Conservation (phyloP, 2,329 filamentous ascomycete genomes). For the Curvularia eragrostidis region DNA sequence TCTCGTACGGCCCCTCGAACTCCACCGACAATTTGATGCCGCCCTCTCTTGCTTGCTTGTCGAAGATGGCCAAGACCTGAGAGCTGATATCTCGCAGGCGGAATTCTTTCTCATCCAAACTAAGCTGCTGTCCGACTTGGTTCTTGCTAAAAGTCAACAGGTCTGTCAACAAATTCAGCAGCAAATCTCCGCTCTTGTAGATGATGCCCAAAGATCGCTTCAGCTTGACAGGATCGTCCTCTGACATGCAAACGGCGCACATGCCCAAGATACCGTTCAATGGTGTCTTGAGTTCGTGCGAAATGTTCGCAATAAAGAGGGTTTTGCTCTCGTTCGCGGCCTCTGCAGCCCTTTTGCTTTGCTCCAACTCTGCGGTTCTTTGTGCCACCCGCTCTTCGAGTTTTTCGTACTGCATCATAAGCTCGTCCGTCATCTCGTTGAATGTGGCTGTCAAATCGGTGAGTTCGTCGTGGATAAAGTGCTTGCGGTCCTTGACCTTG, state of each 20-base stretch:
- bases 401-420: slow-evolving; percentile 83
- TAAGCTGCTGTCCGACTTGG: slow-evolving; percentile 84
- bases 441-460: slow-evolving; percentile 85
- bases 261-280: slow-evolving; percentile 95
- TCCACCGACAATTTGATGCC: slow-evolving; percentile 75
- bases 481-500: slow-evolving; percentile 77
- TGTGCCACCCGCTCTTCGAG: slow-evolving; percentile 85
- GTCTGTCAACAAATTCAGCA: slow-evolving; percentile 87
- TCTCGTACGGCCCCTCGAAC: slow-evolving; percentile 65
- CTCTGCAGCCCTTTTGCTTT: slow-evolving; percentile 90
- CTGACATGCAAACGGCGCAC: slow-evolving; percentile 91
- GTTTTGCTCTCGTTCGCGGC: slow-evolving; percentile 98
- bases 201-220: slow-evolving; percentile 86
- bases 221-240: slow-evolving; percentile 77
- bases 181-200: slow-evolving; percentile 84
- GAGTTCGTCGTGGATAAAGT: slow-evolving; percentile 80
- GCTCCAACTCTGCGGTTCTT: slow-evolving; percentile 82
- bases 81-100: slow-evolving; percentile 81
- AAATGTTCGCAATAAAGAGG: slow-evolving; percentile 94
- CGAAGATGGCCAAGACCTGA: slow-evolving; percentile 85
- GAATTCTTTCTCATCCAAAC: slow-evolving; percentile 85
- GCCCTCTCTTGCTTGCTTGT: slow-evolving; percentile 84
- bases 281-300: slow-evolving; percentile 86
- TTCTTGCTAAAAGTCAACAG: slow-evolving; percentile 94
- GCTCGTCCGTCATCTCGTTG: slow-evolving; percentile 92